Percentiles rank a stretch among this genome's conserved stretches.
These are phyloP conservation scores for Globisporangium paddicum DNA, from an alignment of 352 stramenopile genomes.

Conservation along the genomic window DNA sequence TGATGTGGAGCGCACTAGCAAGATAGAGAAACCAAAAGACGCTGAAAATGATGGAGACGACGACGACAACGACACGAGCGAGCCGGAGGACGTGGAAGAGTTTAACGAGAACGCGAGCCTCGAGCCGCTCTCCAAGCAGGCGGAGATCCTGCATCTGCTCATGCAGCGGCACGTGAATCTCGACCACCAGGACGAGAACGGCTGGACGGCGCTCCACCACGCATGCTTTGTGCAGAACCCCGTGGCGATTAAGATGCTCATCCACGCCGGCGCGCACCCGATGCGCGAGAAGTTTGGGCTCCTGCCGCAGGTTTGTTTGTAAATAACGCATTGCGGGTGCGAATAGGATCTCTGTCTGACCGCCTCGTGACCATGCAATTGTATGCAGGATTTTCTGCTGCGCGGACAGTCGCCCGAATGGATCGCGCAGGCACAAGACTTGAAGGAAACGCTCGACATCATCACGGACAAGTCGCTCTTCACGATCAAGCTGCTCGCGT, in stretches of 20 bases:
- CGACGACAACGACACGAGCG: background rate
- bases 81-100: constrained; percentile 44
- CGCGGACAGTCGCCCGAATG: constrained; percentile 66
- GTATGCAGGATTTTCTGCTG: constrained; percentile 56
- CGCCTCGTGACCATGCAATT: background rate
- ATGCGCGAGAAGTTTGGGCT: constrained; percentile 72
- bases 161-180: constrained; percentile 70
- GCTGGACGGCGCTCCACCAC: constrained; percentile 79
- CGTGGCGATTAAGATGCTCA: constrained; percentile 67
- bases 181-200: constrained; percentile 79
- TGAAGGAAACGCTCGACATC: constrained; percentile 69
- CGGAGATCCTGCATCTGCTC: constrained; percentile 73
- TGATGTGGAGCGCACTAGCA: background rate
- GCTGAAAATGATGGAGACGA: background rate
- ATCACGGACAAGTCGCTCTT: constrained; percentile 62
- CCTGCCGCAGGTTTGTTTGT: constrained; percentile 55
- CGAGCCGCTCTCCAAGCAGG: constrained; percentile 57
- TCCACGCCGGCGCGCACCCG: constrained; percentile 58
- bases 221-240: constrained; percentile 76
- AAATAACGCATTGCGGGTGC: too few relatives aligned
- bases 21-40: constrained; percentile 11
- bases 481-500: constrained; percentile 68
- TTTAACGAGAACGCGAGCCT: constrained; percentile 44
- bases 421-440: constrained; percentile 56
- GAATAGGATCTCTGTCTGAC: background rate